A percentile compares a stretch with the other conserved stretches of the same genome.
phyloP scores from a whole-genome alignment of 169 alveolate species.

The Cryptosporidium baileyi region DNA sequence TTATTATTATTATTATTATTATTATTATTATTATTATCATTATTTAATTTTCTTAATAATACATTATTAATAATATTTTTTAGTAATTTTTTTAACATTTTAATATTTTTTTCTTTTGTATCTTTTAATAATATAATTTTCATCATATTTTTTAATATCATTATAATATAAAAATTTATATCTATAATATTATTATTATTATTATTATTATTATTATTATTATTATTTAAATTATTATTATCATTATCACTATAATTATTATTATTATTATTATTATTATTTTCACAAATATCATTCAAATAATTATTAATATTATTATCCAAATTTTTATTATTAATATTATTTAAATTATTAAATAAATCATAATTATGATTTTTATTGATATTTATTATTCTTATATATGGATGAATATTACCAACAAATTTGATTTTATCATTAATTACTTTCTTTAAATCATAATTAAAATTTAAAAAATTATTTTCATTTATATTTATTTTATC shows the following conservation, averaged over 20 bases:
- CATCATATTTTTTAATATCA: background rate
- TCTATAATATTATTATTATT: too few relatives aligned
- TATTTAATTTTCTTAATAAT: background rate
- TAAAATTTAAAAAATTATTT: constrained; percentile 2
- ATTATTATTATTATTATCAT: background rate
- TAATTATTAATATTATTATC: background rate
- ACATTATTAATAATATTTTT: background rate
- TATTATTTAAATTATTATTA: too few relatives aligned
- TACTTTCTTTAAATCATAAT: too few relatives aligned
- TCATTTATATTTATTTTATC: background rate
- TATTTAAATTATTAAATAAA: constrained; percentile 41
- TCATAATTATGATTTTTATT: constrained; percentile 42
- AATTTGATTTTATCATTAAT: constrained; percentile 27
- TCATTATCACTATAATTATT: too few relatives aligned
- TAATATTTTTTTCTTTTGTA: background rate
- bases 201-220: too few relatives aligned
- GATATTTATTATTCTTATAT: constrained; percentile 49
- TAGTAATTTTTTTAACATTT: background rate
- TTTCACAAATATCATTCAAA: constrained; percentile 38
- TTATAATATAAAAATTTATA: background rate
- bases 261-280: constrained; percentile 20
- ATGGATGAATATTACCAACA: constrained; percentile 44
- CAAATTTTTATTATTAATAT: constrained; percentile 25
- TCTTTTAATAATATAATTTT: background rate
- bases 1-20: background rate